phyloP scores from a whole-genome alignment of 78 protist species.

The Protostelium mycophagum region DNA sequence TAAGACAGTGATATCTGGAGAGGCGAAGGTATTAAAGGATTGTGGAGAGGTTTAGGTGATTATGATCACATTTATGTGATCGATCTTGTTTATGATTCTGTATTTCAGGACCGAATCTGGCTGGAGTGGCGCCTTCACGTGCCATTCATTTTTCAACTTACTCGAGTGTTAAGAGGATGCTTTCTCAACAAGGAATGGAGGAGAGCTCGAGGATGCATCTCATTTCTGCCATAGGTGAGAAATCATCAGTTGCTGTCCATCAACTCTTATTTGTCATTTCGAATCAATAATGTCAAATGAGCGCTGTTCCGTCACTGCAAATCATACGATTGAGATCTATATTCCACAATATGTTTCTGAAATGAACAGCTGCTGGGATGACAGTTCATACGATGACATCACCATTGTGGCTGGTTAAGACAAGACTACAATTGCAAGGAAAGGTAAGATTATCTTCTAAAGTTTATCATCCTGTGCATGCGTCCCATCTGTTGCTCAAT shows the following conservation, averaged over 20 bases:
- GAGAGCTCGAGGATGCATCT: constrained; percentile 42
- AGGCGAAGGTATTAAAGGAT: background rate
- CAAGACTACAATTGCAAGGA: constrained; percentile 60
- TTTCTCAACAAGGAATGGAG: constrained; percentile 24
- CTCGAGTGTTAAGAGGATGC: constrained; percentile 21
- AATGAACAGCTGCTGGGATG: constrained; percentile 25
- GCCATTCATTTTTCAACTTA: constrained; percentile 54
- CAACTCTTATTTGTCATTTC: background rate
- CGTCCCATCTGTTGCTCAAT: too few species aligned
- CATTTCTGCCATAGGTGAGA: constrained; percentile 19
- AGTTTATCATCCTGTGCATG: too few species aligned
- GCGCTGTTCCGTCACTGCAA: too few species aligned
- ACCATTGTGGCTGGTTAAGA: constrained; percentile 55
- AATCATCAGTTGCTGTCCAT: too few species aligned
- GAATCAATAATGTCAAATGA: background rate
- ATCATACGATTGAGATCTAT: too few species aligned
- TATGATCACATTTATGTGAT: background rate
- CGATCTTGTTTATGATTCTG: constrained; percentile 5
- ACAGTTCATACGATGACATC: constrained; percentile 43
- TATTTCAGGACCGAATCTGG: constrained; percentile 37
- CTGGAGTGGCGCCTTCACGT: constrained; percentile 59
- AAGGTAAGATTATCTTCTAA: constrained; percentile 23
- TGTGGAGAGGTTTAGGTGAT: background rate
- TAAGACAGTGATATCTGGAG: background rate
- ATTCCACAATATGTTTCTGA: too few species aligned